Evolutionary conservation across 2,329 filamentous ascomycete genomes (phyloP).

Genomic region (Daldinia sp.): DNA sequence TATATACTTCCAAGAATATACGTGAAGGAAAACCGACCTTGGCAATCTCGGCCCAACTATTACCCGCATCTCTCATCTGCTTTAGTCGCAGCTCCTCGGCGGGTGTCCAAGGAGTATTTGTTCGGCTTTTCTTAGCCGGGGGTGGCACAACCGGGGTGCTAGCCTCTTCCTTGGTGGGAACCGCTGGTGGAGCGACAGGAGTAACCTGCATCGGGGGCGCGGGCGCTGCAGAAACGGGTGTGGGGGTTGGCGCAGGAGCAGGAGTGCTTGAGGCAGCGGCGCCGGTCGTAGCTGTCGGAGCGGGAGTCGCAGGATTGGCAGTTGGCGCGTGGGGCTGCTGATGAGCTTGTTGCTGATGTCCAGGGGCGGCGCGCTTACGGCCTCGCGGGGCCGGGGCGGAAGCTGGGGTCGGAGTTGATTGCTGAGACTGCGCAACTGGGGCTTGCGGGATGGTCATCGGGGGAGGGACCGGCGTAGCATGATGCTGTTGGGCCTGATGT

Average conservation of each 20-base stretch:
- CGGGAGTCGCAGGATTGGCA: constrained; percentile 38
- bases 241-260: constrained; percentile 46
- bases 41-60: constrained; percentile 97
- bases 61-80: constrained; percentile 90
- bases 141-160: constrained; percentile 54
- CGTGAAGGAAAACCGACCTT: constrained; percentile 68
- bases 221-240: constrained; percentile 50
- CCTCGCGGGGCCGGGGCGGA: constrained; percentile 48
- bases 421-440: constrained; percentile 44
- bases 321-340: constrained; percentile 38
- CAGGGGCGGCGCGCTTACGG: constrained; percentile 48
- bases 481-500: constrained; percentile 46
- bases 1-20: neutral
- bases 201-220: constrained; percentile 47
- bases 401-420: constrained; percentile 48
- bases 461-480: constrained; percentile 48
- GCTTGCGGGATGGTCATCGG: constrained; percentile 49
- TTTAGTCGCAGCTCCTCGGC: constrained; percentile 92
- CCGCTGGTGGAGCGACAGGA: constrained; percentile 43
- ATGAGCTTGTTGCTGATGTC: constrained; percentile 39
- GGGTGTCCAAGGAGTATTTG: constrained; percentile 98
- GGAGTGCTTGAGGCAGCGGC: constrained; percentile 48
- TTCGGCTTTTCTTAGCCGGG: constrained; percentile 88
- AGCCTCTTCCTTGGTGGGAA: constrained; percentile 47
- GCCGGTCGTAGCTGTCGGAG: constrained; percentile 48